These are phyloP conservation scores for Backusella mclennaniae DNA, from an alignment of 192 early-diverging fungal species.

Conservation along the genomic window DNA sequence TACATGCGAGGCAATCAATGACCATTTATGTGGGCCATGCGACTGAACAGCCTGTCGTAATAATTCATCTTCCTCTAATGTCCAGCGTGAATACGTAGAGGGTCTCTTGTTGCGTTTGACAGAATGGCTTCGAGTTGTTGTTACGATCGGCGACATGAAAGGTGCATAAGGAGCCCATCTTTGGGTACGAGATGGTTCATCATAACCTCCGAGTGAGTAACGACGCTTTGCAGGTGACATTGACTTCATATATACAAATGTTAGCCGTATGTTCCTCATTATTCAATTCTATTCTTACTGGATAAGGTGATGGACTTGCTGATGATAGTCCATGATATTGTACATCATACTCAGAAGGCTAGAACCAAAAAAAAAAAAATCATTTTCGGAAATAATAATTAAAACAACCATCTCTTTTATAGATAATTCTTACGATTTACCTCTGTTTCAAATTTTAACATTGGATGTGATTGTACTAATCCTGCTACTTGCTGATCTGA, in stretches of 20 bases:
- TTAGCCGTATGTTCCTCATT: not conserved
- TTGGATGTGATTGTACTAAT: not conserved
- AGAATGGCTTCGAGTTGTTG: conserved; percentile 12
- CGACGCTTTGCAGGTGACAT: conserved; percentile 10
- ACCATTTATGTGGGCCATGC: conserved; percentile 50
- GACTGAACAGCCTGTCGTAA: conserved; percentile 40
- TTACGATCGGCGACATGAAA: conserved; percentile 14
- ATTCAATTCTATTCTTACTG: not conserved
- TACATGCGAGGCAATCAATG: conserved; percentile 46
- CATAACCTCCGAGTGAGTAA: conserved; percentile 15
- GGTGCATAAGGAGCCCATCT: conserved; percentile 15
- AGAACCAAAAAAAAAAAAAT: not conserved
- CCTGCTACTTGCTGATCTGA: conserved; percentile 5
- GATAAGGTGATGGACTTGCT: conserved; percentile 5
- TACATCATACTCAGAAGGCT: not conserved
- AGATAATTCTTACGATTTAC: not conserved
- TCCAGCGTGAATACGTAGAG: conserved; percentile 47
- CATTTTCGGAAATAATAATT: not conserved
- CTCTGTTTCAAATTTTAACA: not conserved
- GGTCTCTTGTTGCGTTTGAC: conserved; percentile 37
- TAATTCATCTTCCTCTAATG: conserved; percentile 43
- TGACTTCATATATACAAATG: not conserved
- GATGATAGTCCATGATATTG: conserved; percentile 2
- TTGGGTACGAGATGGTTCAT: not conserved
- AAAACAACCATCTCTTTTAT: not conserved